Conservation (phyloP, 805 yeast genomes). For the Kazachstania martiniae region DNA sequence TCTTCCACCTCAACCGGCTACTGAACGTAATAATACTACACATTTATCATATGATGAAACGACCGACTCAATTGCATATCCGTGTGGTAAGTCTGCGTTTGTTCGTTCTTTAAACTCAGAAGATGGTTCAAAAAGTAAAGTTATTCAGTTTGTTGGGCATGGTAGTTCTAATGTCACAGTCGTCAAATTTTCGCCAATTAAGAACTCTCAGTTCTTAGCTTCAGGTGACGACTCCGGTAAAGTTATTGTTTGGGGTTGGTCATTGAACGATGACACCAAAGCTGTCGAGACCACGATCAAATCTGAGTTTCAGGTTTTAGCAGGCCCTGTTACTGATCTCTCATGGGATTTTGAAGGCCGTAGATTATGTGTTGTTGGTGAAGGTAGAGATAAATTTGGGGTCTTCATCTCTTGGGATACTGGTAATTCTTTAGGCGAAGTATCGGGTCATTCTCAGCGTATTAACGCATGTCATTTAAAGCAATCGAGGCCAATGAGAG, state of each 20-base stretch:
- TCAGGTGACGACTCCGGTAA: slow-evolving; percentile 88
- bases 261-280: slow-evolving; percentile 38
- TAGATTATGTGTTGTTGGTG: slow-evolving; percentile 88
- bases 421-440: slow-evolving; percentile 95
- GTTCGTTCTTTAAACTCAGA: slow-evolving; percentile 56
- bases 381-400: slow-evolving; percentile 85
- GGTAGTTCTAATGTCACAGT: slow-evolving; percentile 56
- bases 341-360: slow-evolving; percentile 88
- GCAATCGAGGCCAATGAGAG: slow-evolving; percentile 83
- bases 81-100: slow-evolving; percentile 69
- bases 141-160: slow-evolving; percentile 65
- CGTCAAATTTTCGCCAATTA: slow-evolving; percentile 66
- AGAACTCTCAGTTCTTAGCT: slow-evolving; percentile 76
- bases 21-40: slow-evolving; percentile 56
- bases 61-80: slow-evolving; percentile 65
- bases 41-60: slow-evolving; percentile 66
- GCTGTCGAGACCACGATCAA: slow-evolving; percentile 43
- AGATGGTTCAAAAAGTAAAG: slow-evolving; percentile 18
- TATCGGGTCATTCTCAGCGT: slow-evolving; percentile 79
- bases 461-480: slow-evolving; percentile 78
- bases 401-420: slow-evolving; percentile 89
- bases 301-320: slow-evolving; percentile 69
- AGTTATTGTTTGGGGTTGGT: slow-evolving; percentile 76
- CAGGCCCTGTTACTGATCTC: slow-evolving; percentile 72
- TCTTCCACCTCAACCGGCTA: slow-evolving; percentile 72